Percentiles rank a stretch among this genome's conserved stretches.
Evolutionary conservation across 2,329 filamentous ascomycete genomes (phyloP).

Genomic region (Aspergillus sp.): DNA sequence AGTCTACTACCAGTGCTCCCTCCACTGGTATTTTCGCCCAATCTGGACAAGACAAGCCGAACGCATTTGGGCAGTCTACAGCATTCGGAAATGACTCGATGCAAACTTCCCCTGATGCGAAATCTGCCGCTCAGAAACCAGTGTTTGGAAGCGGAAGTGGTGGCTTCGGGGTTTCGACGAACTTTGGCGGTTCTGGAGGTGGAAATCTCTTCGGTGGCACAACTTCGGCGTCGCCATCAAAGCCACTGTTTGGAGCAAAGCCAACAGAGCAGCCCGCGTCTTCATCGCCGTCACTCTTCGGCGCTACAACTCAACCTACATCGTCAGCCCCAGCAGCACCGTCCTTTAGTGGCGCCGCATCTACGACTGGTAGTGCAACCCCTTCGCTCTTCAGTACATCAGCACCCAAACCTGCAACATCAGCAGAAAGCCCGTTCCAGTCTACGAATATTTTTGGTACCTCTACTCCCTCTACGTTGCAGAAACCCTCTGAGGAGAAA

Average conservation of each 20-base stretch:
- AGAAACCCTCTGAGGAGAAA: conserved; percentile 16
- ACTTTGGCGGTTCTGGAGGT: conserved; percentile 16
- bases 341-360: conserved; percentile 15
- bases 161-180: conserved; percentile 20
- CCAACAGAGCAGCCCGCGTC: conserved; percentile 18
- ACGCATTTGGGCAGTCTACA: conserved; percentile 30
- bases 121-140: conserved; percentile 20
- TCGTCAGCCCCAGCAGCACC: conserved; percentile 15
- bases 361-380: conserved; percentile 12
- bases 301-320: conserved; percentile 20
- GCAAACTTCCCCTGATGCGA: conserved; percentile 36
- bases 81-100: conserved; percentile 28
- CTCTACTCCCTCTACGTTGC: conserved; percentile 7
- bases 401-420: conserved; percentile 16
- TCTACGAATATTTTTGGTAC: conserved; percentile 21
- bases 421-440: conserved; percentile 24
- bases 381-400: conserved; percentile 22
- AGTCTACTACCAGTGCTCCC: conserved; percentile 17
- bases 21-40: conserved; percentile 24
- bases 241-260: conserved; percentile 25
- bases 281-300: conserved; percentile 30
- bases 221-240: conserved; percentile 21
- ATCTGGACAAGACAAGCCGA: conserved; percentile 21
- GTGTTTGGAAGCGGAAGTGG: conserved; percentile 23
- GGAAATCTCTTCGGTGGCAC: conserved; percentile 20